Base-by-base conservation (phyloP, 208 protist genomes). In the Angomonas deanei region DNA sequence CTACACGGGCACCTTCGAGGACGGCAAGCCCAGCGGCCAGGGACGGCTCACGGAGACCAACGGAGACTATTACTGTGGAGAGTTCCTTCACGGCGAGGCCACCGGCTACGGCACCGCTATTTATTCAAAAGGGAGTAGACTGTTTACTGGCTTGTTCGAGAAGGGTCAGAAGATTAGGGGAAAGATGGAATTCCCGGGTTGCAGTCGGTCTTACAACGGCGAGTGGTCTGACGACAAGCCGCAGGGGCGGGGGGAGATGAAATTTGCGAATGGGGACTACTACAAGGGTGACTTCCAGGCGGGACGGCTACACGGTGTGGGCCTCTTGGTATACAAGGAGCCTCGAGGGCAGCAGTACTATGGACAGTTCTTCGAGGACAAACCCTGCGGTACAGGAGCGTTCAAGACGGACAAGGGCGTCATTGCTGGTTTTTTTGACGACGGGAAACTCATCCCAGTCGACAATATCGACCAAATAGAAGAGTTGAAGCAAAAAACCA, bases 1-100 rank as follows among this genome's bases (percentile, higher is more conserved):
- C 2, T 92, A 90, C 71, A 62, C 64, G 1, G 86, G 86, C 19
- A 66, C 69, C 47, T 85, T 75, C 30, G 42, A n/a, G 0, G 38
- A 61, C 27, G 86, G 84, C 28, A 60, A 74, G 42, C 74, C 67
- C 3, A 70, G 87, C 50, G 86, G 86, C 34, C 58, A 66, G 15
- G 86, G 86, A 10, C 59, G 66, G 1, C 39, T 89, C 1, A 70
- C 64, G 28, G 76, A 77, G 53, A 17, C 56, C 5, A 82, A 78
- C 59, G 82, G 76, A 3, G 80, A 89, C 65, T 69, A 68, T 23
- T 92, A 87, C 74, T 76, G 86, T 19, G 86, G 86, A 0, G 54
- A 70, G 36, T 92, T 86, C 57, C 64, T 73, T 0, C 55, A 65
- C 17, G 76, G 66, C 61, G 58, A 60, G 33, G 81, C 82, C 49